Percentiles rank a stretch among this genome's conserved stretches.
Conservation (phyloP, 306 rosid species). For the Cicer judaicum region DNA sequence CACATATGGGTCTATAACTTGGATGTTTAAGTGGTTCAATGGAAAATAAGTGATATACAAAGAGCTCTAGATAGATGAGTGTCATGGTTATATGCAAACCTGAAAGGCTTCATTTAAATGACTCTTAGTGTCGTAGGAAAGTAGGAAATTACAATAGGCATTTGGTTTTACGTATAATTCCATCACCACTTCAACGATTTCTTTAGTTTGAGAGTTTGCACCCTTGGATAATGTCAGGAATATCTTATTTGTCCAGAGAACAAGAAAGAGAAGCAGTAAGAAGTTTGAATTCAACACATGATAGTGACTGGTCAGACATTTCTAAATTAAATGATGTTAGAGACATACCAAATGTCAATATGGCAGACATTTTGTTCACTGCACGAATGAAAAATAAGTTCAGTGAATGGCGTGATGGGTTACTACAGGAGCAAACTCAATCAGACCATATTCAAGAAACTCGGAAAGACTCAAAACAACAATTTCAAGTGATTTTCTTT, state of each 20-base stretch:
- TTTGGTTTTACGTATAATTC: constrained; percentile 7
- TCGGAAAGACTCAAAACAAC: constrained; percentile 62
- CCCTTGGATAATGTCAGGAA: constrained; percentile 83
- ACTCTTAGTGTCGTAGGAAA: constrained; percentile 1
- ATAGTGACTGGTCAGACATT: constrained; percentile 52
- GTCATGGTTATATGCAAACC: constrained; percentile 6
- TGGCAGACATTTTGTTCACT: constrained; percentile 70
- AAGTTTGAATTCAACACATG: constrained; percentile 50
- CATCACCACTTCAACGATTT: constrained; percentile 24
- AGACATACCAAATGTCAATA: constrained; percentile 50
- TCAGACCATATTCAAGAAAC: constrained; percentile 55
- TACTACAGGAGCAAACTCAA: constrained; percentile 55
- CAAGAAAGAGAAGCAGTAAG: constrained; percentile 76
- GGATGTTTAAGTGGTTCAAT: constrained; percentile 28
- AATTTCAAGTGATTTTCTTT: constrained; percentile 70
- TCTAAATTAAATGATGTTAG: constrained; percentile 50
- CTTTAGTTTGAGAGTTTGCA: constrained; percentile 60
- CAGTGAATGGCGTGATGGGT: constrained; percentile 79
- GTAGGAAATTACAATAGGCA: constrained; percentile 26
- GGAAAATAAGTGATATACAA: constrained; percentile 14
- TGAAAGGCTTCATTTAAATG: constrained; percentile 1
- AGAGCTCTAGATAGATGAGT: background rate
- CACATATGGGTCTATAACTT: constrained; percentile 6
- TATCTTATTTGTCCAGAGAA: constrained; percentile 92
- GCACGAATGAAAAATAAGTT: constrained; percentile 79